Percentiles rank a stretch among this genome's conserved stretches.
Evolutionary conservation across 2,329 filamentous ascomycete species (phyloP).

Genomic region (Chaetothyriales sp.): DNA sequence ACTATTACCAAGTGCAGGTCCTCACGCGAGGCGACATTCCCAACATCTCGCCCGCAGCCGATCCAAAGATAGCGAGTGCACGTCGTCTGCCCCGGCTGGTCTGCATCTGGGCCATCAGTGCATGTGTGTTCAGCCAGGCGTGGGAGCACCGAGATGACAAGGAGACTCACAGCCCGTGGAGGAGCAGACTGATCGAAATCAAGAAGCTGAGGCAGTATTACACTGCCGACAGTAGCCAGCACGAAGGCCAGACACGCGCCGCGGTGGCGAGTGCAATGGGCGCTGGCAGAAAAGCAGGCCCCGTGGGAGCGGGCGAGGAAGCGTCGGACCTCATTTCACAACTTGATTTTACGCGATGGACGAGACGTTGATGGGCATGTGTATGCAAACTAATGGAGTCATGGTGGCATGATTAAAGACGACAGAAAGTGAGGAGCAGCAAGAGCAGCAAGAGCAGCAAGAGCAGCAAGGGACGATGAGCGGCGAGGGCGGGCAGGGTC

Average conservation of each 20-base stretch:
- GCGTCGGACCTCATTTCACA: neutral
- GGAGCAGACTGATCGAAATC: constrained; percentile 73
- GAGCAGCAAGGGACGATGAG: too few species aligned
- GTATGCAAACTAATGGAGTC: too few species aligned
- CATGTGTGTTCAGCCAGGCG: constrained; percentile 84
- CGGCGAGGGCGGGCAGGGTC: too few species aligned
- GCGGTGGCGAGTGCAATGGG: too few species aligned
- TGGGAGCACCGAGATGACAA: constrained; percentile 53
- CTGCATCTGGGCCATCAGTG: constrained; percentile 77
- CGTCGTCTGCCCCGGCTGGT: constrained; percentile 74
- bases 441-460: too few species aligned
- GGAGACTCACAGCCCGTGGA: constrained; percentile 81
- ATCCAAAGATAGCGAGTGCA: constrained; percentile 77
- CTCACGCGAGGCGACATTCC: constrained; percentile 82
- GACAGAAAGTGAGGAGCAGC: too few species aligned
- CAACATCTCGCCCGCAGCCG: constrained; percentile 76
- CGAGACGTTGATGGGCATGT: neutral
- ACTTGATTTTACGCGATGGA: neutral
- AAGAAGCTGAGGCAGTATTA: constrained; percentile 56
- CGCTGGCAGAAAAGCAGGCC: neutral
- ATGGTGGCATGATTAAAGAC: too few species aligned
- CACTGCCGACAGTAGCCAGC: neutral
- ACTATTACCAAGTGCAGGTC: constrained; percentile 79
- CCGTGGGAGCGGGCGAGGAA: neutral
- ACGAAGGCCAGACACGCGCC: neutral